These are phyloP conservation scores for Raddia guianensis DNA, from an alignment of 176 grass and related monocot genomes.

Conservation along the genomic window DNA sequence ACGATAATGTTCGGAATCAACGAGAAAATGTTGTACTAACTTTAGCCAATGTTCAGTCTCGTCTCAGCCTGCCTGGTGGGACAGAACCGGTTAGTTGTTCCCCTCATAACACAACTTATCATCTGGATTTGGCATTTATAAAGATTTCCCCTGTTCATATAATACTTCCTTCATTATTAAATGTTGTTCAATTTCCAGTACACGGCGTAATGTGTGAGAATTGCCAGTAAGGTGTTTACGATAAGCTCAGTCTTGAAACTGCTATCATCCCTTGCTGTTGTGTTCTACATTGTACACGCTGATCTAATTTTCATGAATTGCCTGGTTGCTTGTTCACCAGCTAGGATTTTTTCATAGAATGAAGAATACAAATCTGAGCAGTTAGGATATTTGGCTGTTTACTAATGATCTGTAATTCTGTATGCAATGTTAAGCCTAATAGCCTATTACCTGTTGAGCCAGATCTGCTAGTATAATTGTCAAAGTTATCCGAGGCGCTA, in stretches of 20 bases:
- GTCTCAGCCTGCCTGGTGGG: conserved; percentile 44
- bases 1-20: conserved; percentile 91
- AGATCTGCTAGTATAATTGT: conserved; percentile 4
- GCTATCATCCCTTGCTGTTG: background rate
- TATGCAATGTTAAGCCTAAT: conserved; percentile 22
- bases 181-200: background rate
- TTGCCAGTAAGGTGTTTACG: background rate
- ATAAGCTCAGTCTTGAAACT: background rate
- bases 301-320: conserved; percentile 19
- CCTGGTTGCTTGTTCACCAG: conserved; percentile 39
- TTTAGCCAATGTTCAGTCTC: conserved; percentile 86
- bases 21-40: conserved; percentile 88
- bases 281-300: background rate
- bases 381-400: background rate
- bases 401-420: background rate
- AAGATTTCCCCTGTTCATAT: background rate
- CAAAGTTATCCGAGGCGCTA: no score
- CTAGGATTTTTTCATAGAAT: background rate
- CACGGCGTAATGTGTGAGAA: background rate
- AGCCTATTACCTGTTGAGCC: background rate
- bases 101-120: background rate
- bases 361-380: background rate
- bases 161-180: conserved; percentile 24
- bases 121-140: conserved; percentile 6
- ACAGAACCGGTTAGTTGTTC: conserved; percentile 68